These are phyloP conservation scores for Camillea tinctor DNA, from an alignment of 2,329 filamentous ascomycete species.

Conservation along the genomic window DNA sequence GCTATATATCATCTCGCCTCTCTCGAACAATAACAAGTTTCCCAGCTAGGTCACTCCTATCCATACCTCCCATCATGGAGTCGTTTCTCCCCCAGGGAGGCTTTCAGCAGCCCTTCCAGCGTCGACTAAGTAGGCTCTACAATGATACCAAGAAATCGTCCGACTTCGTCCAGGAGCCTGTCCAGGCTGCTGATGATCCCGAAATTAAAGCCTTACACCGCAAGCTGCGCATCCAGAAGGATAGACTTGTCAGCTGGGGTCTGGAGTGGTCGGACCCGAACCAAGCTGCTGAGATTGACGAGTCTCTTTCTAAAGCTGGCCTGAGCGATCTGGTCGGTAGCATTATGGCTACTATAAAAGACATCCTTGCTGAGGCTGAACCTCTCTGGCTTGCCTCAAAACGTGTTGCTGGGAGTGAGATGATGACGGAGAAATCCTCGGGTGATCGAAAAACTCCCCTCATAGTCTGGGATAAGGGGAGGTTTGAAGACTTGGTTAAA, in stretches of 20 bases:
- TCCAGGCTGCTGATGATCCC: constrained; percentile 62
- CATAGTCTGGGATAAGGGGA: constrained; percentile 66
- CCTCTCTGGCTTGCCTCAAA: constrained; percentile 65
- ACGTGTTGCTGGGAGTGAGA: constrained; percentile 39
- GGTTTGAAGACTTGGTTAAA: constrained; percentile 71
- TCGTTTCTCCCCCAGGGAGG: constrained; percentile 50
- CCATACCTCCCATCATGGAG: constrained; percentile 49
- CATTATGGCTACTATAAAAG: constrained; percentile 78
- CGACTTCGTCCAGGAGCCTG: constrained; percentile 67
- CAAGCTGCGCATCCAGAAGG: constrained; percentile 77
- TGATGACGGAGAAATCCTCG: constrained; percentile 36
- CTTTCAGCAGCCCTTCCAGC: constrained; percentile 58
- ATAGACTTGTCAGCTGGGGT: constrained; percentile 76
- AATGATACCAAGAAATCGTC: constrained; percentile 78
- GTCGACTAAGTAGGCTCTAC: constrained; percentile 69
- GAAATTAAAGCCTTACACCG: constrained; percentile 71
- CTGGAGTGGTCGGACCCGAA: constrained; percentile 76
- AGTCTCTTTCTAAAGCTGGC: constrained; percentile 69
- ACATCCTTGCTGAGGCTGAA: constrained; percentile 74
- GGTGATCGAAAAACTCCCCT: constrained; percentile 54
- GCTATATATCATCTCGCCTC: background rate
- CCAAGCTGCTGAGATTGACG: constrained; percentile 68
- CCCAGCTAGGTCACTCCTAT: background rate
- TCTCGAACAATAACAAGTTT: background rate
- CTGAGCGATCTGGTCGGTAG: constrained; percentile 75